These are phyloP conservation scores for Lagenidium giganteum DNA, from an alignment of 352 stramenopile genomes.

Conservation along the genomic window DNA sequence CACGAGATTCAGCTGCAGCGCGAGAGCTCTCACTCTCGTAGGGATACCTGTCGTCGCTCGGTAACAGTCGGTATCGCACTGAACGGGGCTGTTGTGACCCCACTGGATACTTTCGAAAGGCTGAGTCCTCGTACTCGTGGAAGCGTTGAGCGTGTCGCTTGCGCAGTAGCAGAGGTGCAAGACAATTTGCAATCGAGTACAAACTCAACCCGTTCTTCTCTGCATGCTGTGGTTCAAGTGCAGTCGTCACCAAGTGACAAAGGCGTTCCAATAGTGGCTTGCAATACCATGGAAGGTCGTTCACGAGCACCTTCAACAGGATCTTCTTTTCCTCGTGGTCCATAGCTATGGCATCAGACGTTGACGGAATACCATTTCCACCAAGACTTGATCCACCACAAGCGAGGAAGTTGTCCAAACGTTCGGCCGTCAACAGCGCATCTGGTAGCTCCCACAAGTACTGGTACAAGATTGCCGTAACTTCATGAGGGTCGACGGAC, in stretches of 20 bases:
- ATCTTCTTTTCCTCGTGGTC: constrained; percentile 46
- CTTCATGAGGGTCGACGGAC: constrained; percentile 73
- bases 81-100: constrained; percentile 49
- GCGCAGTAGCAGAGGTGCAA: constrained; percentile 65
- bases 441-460: constrained; percentile 84
- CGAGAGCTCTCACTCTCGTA: constrained; percentile 29
- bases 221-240: constrained; percentile 48
- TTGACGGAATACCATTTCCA: constrained; percentile 4
- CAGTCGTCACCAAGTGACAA: constrained; percentile 56
- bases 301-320: constrained; percentile 63
- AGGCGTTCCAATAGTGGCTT: constrained; percentile 73
- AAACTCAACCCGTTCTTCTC: constrained; percentile 65
- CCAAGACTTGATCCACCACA: no score
- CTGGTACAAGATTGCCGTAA: constrained; percentile 70
- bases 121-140: constrained; percentile 66
- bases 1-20: constrained; percentile 27
- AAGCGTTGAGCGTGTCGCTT: constrained; percentile 45
- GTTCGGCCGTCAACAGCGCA: constrained; percentile 65
- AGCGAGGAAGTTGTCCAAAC: constrained; percentile 62
- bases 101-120: constrained; percentile 65
- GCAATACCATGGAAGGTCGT: constrained; percentile 77
- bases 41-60: constrained; percentile 30
- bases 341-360: constrained; percentile 17
- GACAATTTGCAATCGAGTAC: constrained; percentile 55
- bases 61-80: constrained; percentile 47